These are phyloP conservation scores for Aspergillus sojae DNA, from an alignment of 2,329 filamentous ascomycete species.

Conservation along the genomic window DNA sequence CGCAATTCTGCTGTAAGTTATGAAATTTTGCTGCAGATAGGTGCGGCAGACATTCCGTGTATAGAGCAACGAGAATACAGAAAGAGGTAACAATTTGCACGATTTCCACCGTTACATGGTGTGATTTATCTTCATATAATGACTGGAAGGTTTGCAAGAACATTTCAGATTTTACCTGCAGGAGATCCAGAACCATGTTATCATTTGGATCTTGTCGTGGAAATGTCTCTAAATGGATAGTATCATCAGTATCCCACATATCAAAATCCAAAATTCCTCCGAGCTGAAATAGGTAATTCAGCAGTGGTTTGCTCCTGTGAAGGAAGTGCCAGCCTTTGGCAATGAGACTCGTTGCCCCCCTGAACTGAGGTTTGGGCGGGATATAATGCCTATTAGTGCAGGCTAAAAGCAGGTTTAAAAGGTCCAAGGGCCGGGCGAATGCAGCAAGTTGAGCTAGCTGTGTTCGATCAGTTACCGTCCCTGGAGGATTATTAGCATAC, in stretches of 20 bases:
- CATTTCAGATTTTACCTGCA: conserved; percentile 49
- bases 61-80: conserved; percentile 46
- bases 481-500: conserved; percentile 41
- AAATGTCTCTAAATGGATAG: conserved; percentile 26
- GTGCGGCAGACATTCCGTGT: conserved; percentile 38
- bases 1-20: conserved; percentile 30
- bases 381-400: conserved; percentile 62
- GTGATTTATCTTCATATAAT: conserved; percentile 44
- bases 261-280: conserved; percentile 22
- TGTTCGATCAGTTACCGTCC: conserved; percentile 60
- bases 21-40: conserved; percentile 33
- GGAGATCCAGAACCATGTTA: conserved; percentile 47
- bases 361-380: conserved; percentile 22
- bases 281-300: conserved; percentile 54
- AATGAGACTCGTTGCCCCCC: conserved; percentile 33
- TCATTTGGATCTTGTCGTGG: conserved; percentile 38
- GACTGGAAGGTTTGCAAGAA: conserved; percentile 49
- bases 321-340: conserved; percentile 45
- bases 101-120: conserved; percentile 53
- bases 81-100: conserved; percentile 54
- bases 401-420: conserved; percentile 69
- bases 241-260: conserved; percentile 28
- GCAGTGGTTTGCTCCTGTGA: conserved; percentile 43
- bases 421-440: conserved; percentile 66
- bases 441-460: conserved; percentile 67